Evolutionary conservation across 2,329 filamentous ascomycete species (phyloP).

Genomic region (Trichoderma asperellum): DNA sequence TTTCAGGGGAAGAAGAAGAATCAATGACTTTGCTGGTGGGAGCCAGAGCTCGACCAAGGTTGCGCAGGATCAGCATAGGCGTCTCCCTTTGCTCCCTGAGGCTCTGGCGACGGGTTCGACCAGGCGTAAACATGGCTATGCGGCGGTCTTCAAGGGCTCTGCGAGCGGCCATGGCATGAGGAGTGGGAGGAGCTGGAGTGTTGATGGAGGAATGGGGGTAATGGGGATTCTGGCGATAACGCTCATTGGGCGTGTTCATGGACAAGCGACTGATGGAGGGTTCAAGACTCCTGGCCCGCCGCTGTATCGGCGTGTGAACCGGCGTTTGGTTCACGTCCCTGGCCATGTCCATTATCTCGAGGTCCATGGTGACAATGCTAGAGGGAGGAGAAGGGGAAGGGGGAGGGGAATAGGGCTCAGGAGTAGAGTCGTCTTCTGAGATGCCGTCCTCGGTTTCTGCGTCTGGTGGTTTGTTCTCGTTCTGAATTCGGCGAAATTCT

Average conservation of each 20-base stretch:
- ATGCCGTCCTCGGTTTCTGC: neutral
- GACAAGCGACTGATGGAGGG: constrained; percentile 47
- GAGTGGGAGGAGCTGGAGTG: constrained; percentile 56
- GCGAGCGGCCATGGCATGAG: constrained; percentile 64
- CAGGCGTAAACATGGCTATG: constrained; percentile 63
- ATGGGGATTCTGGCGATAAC: constrained; percentile 41
- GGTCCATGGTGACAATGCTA: constrained; percentile 9
- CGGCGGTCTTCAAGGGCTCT: constrained; percentile 62
- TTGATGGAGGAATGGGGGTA: constrained; percentile 45
- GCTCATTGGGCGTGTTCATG: constrained; percentile 50
- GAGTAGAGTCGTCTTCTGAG: constrained; percentile 5
- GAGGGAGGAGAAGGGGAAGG: neutral
- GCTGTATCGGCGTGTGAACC: constrained; percentile 36
- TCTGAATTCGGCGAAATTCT: neutral
- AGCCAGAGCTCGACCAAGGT: constrained; percentile 59
- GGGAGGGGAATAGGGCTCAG: neutral
- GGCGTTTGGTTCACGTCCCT: neutral
- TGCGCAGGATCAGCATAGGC: constrained; percentile 56
- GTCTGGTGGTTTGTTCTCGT: neutral
- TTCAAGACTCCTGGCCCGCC: constrained; percentile 40
- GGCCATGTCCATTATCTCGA: constrained; percentile 16
- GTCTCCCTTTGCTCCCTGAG: constrained; percentile 60
- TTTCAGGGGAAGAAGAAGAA: constrained; percentile 50
- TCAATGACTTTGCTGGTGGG: constrained; percentile 50
- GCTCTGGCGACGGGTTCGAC: constrained; percentile 61